phyloP scores from a whole-genome alignment of 208 protist genomes.

The Acanthamoeba sp. region DNA sequence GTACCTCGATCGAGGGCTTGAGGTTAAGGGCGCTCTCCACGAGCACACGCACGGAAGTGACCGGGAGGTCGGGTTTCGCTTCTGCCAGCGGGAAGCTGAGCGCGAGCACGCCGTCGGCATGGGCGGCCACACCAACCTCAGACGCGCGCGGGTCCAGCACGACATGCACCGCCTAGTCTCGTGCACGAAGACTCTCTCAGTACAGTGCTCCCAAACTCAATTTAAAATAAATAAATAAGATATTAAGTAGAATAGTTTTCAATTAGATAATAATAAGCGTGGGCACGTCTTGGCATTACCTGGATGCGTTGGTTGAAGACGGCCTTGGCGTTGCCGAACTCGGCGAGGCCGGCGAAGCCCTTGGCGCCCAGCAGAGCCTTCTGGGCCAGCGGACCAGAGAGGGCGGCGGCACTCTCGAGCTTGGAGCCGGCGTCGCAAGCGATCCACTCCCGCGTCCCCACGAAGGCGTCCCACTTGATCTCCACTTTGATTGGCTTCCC shows the following conservation, averaged over 20 bases:
- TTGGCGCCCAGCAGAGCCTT: not conserved
- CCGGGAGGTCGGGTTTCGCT: not conserved
- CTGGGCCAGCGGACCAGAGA: not conserved
- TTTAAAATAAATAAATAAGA: too few species aligned
- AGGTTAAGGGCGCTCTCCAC: slow-evolving; percentile 1
- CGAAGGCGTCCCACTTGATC: slow-evolving; percentile 4
- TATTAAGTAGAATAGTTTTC: too few species aligned
- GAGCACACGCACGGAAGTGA: not conserved
- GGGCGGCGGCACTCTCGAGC: not conserved
- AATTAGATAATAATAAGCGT: too few species aligned
- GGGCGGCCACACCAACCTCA: not conserved
- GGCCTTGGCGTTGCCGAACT: not conserved
- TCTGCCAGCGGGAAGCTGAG: not conserved
- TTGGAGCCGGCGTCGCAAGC: not conserved
- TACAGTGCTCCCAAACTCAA: too few species aligned
- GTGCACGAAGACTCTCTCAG: not conserved
- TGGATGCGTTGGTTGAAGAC: not conserved
- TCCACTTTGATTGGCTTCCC: not conserved
- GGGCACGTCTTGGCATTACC: not conserved
- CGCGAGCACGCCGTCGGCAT: not conserved
- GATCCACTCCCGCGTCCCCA: not conserved
- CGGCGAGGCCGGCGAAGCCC: not conserved
- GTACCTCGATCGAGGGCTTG: not conserved
- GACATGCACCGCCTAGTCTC: not conserved
- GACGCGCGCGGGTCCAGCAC: not conserved